Evolutionary conservation across 768 basidiomycete species (phyloP).

Genomic region (Calocera cornea): DNA sequence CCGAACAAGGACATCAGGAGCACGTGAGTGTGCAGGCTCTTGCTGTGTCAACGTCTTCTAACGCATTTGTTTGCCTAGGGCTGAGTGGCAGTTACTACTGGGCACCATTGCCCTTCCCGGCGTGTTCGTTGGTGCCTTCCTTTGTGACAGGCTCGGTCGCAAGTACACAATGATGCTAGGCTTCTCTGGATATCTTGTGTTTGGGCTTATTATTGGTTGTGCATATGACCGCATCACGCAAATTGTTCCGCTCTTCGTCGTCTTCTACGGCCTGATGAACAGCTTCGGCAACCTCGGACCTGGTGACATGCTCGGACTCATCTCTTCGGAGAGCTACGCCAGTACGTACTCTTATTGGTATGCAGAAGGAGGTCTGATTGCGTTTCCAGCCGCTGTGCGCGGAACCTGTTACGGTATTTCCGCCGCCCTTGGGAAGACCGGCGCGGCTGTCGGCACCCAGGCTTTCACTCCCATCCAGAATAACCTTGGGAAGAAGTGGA

Average conservation of each 20-base stretch:
- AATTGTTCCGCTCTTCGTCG: constrained; percentile 49
- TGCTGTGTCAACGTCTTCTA: constrained; percentile 9
- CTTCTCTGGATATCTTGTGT: constrained; percentile 53
- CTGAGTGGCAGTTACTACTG: constrained; percentile 58
- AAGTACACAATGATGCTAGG: constrained; percentile 45
- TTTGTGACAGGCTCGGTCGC: constrained; percentile 11
- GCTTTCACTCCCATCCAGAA: constrained; percentile 55
- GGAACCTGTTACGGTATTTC: constrained; percentile 60
- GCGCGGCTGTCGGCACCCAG: constrained; percentile 59
- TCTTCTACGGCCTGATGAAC: constrained; percentile 64
- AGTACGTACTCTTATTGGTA: constrained; percentile 30
- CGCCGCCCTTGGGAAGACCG: constrained; percentile 55
- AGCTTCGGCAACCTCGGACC: constrained; percentile 61
- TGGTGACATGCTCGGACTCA: constrained; percentile 55
- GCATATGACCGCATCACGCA: constrained; percentile 49
- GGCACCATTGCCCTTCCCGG: constrained; percentile 51
- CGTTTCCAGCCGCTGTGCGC: constrained; percentile 39
- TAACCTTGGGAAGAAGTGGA: constrained; percentile 59
- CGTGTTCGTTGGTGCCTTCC: constrained; percentile 35
- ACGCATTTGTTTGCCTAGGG: constrained; percentile 32
- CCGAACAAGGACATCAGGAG: constrained; percentile 33
- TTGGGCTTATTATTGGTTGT: constrained; percentile 47
- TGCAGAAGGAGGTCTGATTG: neutral
- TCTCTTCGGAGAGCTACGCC: constrained; percentile 36
- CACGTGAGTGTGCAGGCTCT: neutral